phyloP scores from a whole-genome alignment of 2,329 filamentous ascomycete genomes.

The Alternaria brassicae region DNA sequence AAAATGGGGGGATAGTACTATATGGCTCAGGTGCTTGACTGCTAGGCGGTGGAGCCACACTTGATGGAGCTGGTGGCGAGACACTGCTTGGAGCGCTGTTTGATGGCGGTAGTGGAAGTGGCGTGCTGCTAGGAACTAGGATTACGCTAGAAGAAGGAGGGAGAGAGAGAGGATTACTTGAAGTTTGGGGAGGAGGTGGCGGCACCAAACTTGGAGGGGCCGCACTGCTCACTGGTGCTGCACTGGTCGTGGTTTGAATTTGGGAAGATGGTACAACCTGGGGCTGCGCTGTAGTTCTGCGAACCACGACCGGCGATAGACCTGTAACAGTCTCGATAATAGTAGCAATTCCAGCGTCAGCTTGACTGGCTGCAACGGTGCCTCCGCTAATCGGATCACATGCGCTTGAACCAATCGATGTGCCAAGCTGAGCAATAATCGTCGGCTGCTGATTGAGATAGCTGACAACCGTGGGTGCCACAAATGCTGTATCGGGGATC shows the following conservation, averaged over 20 bases:
- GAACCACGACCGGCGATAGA: constrained; percentile 3
- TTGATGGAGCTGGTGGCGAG: constrained; percentile 20
- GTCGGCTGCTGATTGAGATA: constrained; percentile 44
- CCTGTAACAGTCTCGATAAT: constrained; percentile 8
- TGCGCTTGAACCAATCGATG: constrained; percentile 34
- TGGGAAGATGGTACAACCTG: background rate
- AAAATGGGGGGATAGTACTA: constrained; percentile 12
- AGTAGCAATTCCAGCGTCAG: constrained; percentile 14
- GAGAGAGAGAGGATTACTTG: constrained; percentile 15
- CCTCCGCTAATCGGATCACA: constrained; percentile 43
- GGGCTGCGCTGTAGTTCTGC: background rate
- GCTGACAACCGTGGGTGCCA: constrained; percentile 36
- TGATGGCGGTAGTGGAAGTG: constrained; percentile 4
- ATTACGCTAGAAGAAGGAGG: constrained; percentile 21
- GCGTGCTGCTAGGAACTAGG: constrained; percentile 2
- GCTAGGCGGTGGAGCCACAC: constrained; percentile 11
- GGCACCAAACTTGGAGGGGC: constrained; percentile 4
- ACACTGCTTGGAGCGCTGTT: background rate
- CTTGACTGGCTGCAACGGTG: constrained; percentile 2
- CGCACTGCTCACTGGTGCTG: background rate
- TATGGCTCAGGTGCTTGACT: constrained; percentile 16
- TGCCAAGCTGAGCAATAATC: constrained; percentile 39
- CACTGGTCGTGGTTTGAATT: constrained; percentile 15
- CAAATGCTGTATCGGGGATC: constrained; percentile 32
- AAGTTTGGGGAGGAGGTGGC: constrained; percentile 16